Percentiles rank a stretch among this genome's conserved stretches.
Evolutionary conservation across 176 grass and related monocot species (phyloP).

Genomic region (Oryza meyeriana): DNA sequence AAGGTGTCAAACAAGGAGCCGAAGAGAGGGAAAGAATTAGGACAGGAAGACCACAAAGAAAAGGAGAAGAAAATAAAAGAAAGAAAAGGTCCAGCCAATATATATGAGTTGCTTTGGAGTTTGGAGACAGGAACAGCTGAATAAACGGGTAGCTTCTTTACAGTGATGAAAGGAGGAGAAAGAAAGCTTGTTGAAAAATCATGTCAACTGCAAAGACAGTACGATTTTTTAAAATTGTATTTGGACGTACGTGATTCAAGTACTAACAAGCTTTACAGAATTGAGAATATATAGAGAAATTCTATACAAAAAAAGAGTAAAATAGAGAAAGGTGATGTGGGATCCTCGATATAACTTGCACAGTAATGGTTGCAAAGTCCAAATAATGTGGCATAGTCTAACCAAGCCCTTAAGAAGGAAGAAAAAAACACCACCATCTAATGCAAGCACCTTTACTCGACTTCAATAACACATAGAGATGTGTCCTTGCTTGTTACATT

Average conservation of each 20-base stretch:
- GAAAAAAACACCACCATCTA: background rate
- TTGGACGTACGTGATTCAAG: background rate
- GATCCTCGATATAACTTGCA: no score
- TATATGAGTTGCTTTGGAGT: conserved; percentile 21
- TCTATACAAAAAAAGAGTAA: background rate
- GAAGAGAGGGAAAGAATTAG: conserved; percentile 17
- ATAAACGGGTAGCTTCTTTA: conserved; percentile 9
- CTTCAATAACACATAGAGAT: background rate
- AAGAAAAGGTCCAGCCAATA: background rate
- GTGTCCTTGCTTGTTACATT: no score
- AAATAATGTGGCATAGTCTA: background rate
- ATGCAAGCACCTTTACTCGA: background rate
- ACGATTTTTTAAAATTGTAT: background rate
- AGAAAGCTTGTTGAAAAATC: background rate
- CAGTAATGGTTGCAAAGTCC: background rate
- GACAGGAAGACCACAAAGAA: background rate
- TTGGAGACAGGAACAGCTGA: conserved; percentile 29
- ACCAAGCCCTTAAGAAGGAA: no score
- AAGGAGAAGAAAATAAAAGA: background rate
- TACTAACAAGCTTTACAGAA: background rate
- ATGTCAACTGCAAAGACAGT: background rate
- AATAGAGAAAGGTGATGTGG: background rate
- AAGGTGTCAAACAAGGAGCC: conserved; percentile 38
- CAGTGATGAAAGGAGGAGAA: background rate
- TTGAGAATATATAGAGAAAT: background rate